Conservation (phyloP, 1,139 yeast species). For the Candida tropicalis region DNA sequence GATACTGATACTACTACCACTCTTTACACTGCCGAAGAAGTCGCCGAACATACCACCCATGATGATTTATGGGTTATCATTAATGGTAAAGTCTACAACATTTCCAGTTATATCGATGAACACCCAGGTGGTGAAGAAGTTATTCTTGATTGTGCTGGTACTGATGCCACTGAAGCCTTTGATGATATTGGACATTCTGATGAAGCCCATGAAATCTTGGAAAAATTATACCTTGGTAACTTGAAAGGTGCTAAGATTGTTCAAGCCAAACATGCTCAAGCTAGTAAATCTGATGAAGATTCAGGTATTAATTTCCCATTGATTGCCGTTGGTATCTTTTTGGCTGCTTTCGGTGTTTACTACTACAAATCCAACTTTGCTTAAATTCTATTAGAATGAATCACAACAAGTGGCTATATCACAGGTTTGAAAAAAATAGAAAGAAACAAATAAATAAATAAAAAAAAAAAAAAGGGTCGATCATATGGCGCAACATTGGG, state of each 20-base stretch:
- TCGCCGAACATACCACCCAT: conserved; percentile 72
- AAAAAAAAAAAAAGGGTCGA: not conserved
- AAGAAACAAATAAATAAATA: too few relatives aligned
- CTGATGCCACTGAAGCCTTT: conserved; percentile 92
- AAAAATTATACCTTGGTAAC: conserved; percentile 67
- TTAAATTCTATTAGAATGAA: not conserved
- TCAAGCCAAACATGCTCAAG: conserved; percentile 16
- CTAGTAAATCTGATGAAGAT: conserved; percentile 25
- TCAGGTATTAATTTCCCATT: conserved; percentile 33
- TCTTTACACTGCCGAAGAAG: conserved; percentile 54
- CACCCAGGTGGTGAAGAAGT: conserved; percentile 99
- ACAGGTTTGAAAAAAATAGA: not conserved
- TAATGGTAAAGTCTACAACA: conserved; percentile 89
- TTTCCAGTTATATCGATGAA: conserved; percentile 83
- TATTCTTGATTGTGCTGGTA: conserved; percentile 85
- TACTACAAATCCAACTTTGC: conserved; percentile 27
- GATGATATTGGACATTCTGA: conserved; percentile 98
- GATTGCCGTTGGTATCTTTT: conserved; percentile 52
- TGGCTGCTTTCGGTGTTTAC: conserved; percentile 61
- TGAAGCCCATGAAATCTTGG: conserved; percentile 82
- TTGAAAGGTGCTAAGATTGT: conserved; percentile 43
- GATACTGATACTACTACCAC: conserved; percentile 21
- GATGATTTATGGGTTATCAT: conserved; percentile 91
- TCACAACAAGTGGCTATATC: too few relatives aligned
- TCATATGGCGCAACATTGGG: too few relatives aligned